Conservation (phyloP, 805 yeast genomes). For the Dipodascopsis tothii region DNA sequence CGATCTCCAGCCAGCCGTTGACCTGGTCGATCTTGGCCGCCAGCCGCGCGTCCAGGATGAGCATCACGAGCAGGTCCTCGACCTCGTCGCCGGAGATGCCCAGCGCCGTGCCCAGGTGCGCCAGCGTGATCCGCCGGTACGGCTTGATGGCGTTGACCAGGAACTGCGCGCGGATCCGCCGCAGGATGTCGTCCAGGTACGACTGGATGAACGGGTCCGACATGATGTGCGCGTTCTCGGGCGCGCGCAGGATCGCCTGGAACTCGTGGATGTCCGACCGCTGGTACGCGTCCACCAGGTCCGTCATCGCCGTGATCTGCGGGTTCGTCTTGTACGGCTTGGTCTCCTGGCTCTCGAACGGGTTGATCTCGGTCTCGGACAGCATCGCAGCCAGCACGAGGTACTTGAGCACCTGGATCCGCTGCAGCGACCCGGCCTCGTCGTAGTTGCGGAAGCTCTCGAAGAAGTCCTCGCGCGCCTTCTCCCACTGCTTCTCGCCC, state of each 20-base stretch:
- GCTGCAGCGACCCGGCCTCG: constrained; percentile 57
- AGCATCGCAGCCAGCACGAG: constrained; percentile 55
- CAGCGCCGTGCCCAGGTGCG: constrained; percentile 25
- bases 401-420: constrained; percentile 52
- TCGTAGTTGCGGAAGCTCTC: constrained; percentile 54
- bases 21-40: constrained; percentile 28
- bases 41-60: constrained; percentile 29
- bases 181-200: constrained; percentile 25
- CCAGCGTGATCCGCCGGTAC: constrained; percentile 27
- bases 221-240: constrained; percentile 22
- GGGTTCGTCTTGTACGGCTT: constrained; percentile 40
- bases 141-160: constrained; percentile 30
- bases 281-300: constrained; percentile 33
- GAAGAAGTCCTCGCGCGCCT: constrained; percentile 49
- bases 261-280: constrained; percentile 23
- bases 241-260: constrained; percentile 12
- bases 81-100: constrained; percentile 19
- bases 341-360: constrained; percentile 67
- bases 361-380: constrained; percentile 51
- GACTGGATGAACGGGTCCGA: constrained; percentile 24
- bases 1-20: constrained; percentile 16
- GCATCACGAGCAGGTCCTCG: constrained; percentile 23
- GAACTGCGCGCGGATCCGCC: constrained; percentile 26
- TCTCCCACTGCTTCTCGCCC: constrained; percentile 50
- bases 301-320: constrained; percentile 28